Evolutionary conservation across 192 early-diverging fungal species (phyloP).

Genomic region (Coemansia umbellata): DNA sequence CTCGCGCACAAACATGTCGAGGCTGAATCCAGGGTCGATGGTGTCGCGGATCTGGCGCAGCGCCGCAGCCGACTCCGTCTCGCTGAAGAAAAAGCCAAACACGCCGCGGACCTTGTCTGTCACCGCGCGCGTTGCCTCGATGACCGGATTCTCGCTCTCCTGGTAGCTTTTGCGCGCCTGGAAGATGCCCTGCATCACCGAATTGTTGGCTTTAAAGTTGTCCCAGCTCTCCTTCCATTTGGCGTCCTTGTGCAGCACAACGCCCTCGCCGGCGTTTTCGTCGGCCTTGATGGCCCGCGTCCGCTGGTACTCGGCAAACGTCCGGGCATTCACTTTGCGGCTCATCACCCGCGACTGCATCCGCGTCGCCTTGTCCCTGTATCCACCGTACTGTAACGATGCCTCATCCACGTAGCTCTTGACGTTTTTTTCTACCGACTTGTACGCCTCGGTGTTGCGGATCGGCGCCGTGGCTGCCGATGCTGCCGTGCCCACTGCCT

Average conservation of each 20-base stretch:
- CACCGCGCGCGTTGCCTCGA: constrained; percentile 69
- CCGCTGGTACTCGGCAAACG: constrained; percentile 53
- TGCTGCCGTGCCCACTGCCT: constrained; percentile 60
- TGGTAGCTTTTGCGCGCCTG: constrained; percentile 72
- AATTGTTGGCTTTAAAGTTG: constrained; percentile 84
- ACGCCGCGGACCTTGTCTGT: constrained; percentile 74
- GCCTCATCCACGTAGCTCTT: constrained; percentile 69
- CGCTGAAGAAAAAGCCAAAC: constrained; percentile 80
- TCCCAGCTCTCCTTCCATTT: constrained; percentile 88
- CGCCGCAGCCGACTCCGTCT: constrained; percentile 91
- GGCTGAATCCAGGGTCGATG: constrained; percentile 83
- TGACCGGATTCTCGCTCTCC: constrained; percentile 84
- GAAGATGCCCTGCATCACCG: constrained; percentile 82
- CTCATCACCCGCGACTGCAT: constrained; percentile 31
- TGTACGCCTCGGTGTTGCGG: constrained; percentile 62
- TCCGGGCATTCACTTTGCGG: constrained; percentile 38
- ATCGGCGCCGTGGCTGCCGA: constrained; percentile 65
- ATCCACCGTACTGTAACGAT: constrained; percentile 68
- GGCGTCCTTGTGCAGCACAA: constrained; percentile 84
- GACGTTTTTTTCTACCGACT: constrained; percentile 59
- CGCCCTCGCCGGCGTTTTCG: constrained; percentile 64
- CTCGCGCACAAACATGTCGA: constrained; percentile 87
- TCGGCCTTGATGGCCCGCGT: constrained; percentile 39
- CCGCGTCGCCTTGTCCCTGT: constrained; percentile 71
- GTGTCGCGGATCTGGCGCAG: constrained; percentile 71